Base-by-base conservation (phyloP, 1,284 basidiomycete species). In the Cutaneotrichosporon daszewskae region DNA sequence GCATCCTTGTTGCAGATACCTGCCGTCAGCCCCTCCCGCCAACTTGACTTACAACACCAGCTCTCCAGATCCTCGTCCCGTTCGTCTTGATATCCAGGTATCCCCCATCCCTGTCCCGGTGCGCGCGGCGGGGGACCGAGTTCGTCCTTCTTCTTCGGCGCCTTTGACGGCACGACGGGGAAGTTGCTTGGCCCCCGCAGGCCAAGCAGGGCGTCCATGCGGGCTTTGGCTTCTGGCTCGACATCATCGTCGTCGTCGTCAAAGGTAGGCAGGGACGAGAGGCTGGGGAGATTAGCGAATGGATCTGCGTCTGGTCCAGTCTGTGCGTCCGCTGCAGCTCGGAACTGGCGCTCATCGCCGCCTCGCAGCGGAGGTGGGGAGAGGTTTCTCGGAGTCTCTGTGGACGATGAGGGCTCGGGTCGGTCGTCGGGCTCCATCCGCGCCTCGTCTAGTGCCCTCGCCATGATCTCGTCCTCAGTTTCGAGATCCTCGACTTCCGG, bases 1-100 rank as follows among this genome's bases (percentile, higher is more conserved):
- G 68, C 68, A 47, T 69, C 66, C 33, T 53, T 52, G 38, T 62
- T 67, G 45, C 68, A 69, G 41, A 69, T 69, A 39, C 62, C 68
- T 69, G 43, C 24, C 19, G 29, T 51, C 33, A 53, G 43, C 20
- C 10, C 8, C 13, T 14, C 5, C 12, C 13, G 5, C 16, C 29
- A n/a, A 19, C 14, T 11, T 10, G 4, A 64, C 66, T 58, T 43
- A 69, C 65, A 62, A 35, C 66, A 69, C 66, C 66, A 69, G n/a
- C 55, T 64, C 4, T 69, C 65, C 10, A 59, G 40, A 39, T 64
- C 63, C 7, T 60, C 54, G 40, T 69, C 66, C 16, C 65, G 44
- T 2, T 34, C 47, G 35, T 58, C 53, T 10, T 57, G 43, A 38
- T 53, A 67, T n/a, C 64, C 66, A 6, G 60, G 63, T n/a, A 66